phyloP scores from a whole-genome alignment of 225 moss, liverwort and hornwort species.

The Polytrichum formosum region DNA sequence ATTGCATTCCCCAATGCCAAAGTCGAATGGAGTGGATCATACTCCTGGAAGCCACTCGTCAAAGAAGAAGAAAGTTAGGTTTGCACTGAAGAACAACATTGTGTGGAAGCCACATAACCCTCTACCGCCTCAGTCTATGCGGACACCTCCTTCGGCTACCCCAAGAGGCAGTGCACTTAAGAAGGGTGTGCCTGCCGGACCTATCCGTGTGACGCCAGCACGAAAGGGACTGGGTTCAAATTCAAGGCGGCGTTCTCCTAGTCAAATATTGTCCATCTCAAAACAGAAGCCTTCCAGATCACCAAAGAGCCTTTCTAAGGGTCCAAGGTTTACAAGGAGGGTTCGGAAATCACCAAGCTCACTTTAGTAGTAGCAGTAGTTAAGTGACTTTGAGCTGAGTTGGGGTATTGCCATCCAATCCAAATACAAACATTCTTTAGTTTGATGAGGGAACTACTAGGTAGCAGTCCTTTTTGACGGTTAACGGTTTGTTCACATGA shows the following conservation, averaged over 20 bases:
- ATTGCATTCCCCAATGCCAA: slow-evolving; percentile 13
- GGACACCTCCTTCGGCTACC: slow-evolving; percentile 93
- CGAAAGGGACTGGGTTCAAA: slow-evolving; percentile 51
- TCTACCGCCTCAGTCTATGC: slow-evolving; percentile 82
- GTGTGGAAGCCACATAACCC: slow-evolving; percentile 91
- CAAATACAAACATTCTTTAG: slow-evolving; percentile 32
- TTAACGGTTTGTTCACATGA: slow-evolving; percentile 15
- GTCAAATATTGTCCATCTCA: slow-evolving; percentile 72
- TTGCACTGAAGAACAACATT: slow-evolving; percentile 82
- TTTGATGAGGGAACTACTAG: slow-evolving; percentile 18
- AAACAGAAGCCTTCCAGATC: slow-evolving; percentile 63
- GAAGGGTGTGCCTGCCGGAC: slow-evolving; percentile 86
- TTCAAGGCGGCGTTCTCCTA: slow-evolving; percentile 70
- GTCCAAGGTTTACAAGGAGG: slow-evolving; percentile 49
- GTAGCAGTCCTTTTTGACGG: slow-evolving; percentile 4
- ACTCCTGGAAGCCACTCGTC: slow-evolving; percentile 30
- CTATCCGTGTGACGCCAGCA: slow-evolving; percentile 73
- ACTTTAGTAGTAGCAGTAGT: slow-evolving; percentile 27
- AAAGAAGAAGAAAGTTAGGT: slow-evolving; percentile 94
- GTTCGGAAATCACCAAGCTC: slow-evolving; percentile 47
- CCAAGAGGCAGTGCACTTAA: slow-evolving; percentile 96
- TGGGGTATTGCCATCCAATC: neutral
- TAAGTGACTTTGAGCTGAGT: slow-evolving; percentile 8
- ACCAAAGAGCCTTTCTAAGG: slow-evolving; percentile 64
- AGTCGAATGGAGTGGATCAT: slow-evolving; percentile 40